Conservation (phyloP, 2,329 filamentous ascomycete species). For the Penicillium sp. region DNA sequence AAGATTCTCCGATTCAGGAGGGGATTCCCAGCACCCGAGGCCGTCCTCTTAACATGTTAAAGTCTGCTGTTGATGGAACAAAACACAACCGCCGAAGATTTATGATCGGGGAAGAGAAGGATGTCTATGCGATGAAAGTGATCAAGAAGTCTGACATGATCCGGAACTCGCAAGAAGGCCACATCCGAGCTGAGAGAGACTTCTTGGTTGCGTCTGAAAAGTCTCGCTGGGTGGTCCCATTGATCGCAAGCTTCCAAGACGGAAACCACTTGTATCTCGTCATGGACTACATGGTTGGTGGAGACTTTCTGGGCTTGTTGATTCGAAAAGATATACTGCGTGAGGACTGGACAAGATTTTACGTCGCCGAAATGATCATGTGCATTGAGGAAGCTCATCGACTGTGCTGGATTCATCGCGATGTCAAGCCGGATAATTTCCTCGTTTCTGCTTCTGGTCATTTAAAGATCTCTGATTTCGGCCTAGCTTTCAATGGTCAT, state of each 20-base stretch:
- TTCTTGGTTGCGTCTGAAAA: conserved; percentile 86
- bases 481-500: conserved; percentile 90
- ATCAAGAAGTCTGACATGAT: conserved; percentile 95
- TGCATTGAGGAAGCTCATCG: conserved; percentile 91
- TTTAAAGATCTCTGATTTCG: conserved; percentile 94
- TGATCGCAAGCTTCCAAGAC: conserved; percentile 89
- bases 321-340: conserved; percentile 81
- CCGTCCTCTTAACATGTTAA: conserved; percentile 9
- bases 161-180: conserved; percentile 85
- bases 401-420: conserved; percentile 87
- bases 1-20: conserved; percentile 6
- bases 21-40: background rate
- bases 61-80: conserved; percentile 18
- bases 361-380: conserved; percentile 92
- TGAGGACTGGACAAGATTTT: conserved; percentile 78
- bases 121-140: conserved; percentile 94
- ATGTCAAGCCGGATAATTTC: conserved; percentile 97
- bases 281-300: conserved; percentile 98
- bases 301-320: conserved; percentile 85
- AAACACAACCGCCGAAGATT: conserved; percentile 29
- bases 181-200: conserved; percentile 86
- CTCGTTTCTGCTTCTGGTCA: conserved; percentile 85
- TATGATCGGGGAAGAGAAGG: conserved; percentile 43
- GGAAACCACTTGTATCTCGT: conserved; percentile 81
- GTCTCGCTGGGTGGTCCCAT: conserved; percentile 86